Conservation (phyloP, 805 yeast species). For the Metschnikowia rubicola region DNA sequence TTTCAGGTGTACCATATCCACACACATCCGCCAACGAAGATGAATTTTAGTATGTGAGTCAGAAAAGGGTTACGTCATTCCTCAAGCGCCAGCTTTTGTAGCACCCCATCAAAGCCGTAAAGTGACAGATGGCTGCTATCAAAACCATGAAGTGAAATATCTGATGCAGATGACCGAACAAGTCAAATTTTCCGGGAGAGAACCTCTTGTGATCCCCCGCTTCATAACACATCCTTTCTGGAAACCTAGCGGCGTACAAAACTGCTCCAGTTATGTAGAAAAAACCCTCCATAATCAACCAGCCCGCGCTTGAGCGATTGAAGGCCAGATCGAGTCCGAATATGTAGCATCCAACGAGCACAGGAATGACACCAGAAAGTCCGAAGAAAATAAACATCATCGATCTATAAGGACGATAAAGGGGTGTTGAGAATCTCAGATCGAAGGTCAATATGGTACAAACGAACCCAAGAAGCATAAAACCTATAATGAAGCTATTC, state of each 20-base stretch:
- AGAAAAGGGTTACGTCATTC: background rate
- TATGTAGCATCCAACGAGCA: slow-evolving; percentile 46
- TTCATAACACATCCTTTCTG: slow-evolving; percentile 54
- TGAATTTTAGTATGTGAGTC: background rate
- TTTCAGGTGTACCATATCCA: too few species aligned
- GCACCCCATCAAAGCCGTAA: slow-evolving; percentile 46
- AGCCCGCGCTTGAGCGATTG: slow-evolving; percentile 52
- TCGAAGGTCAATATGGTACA: slow-evolving; percentile 65
- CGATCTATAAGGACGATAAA: slow-evolving; percentile 76
- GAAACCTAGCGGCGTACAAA: slow-evolving; percentile 73
- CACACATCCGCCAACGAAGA: too few species aligned
- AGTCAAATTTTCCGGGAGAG: slow-evolving; percentile 46
- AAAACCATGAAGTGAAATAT: slow-evolving; percentile 78
- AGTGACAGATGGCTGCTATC: slow-evolving; percentile 71
- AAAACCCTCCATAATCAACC: slow-evolving; percentile 67
- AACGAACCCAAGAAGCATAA: slow-evolving; percentile 51
- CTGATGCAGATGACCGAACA: slow-evolving; percentile 81
- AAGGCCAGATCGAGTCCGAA: slow-evolving; percentile 51
- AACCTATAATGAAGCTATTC: slow-evolving; percentile 41
- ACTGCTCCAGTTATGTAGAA: slow-evolving; percentile 78
- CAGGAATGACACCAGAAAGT: slow-evolving; percentile 69
- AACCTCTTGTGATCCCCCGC: slow-evolving; percentile 20
- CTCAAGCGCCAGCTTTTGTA: slow-evolving; percentile 27
- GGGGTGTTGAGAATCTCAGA: slow-evolving; percentile 62
- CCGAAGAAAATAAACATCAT: slow-evolving; percentile 79